phyloP scores from a whole-genome alignment of 1,284 basidiomycete genomes.

The Rhodotorula sp. region DNA sequence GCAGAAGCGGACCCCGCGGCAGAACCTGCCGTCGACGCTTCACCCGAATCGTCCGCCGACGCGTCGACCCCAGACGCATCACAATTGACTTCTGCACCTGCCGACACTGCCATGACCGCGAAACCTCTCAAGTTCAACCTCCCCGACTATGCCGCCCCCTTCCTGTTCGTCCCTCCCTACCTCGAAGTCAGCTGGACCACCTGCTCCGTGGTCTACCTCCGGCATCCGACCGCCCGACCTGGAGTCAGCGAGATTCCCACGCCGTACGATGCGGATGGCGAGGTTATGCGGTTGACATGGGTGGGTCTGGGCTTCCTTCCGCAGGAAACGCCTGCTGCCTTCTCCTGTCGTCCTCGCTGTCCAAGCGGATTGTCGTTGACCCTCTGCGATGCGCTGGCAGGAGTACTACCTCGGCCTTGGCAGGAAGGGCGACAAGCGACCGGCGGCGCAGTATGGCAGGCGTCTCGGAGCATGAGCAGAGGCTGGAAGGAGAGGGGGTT shows the following conservation, averaged over 20 bases:
- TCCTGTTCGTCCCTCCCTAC: conserved; percentile 93
- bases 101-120: conserved; percentile 30
- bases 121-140: conserved; percentile 63
- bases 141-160: conserved; percentile 82
- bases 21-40: conserved; percentile 14
- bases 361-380: background rate
- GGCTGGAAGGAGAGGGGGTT: too few species aligned
- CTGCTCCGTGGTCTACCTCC: conserved; percentile 89
- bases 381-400: background rate
- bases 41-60: conserved; percentile 22
- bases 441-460: conserved; percentile 14
- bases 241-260: conserved; percentile 88
- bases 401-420: conserved; percentile 37
- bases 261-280: conserved; percentile 89
- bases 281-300: conserved; percentile 78
- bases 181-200: conserved; percentile 86
- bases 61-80: conserved; percentile 18
- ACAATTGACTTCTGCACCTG: conserved; percentile 21
- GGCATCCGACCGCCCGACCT: conserved; percentile 92
- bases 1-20: conserved; percentile 18
- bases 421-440: conserved; percentile 35
- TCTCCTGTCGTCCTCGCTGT: background rate
- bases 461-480: conserved; percentile 31
- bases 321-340: too few species aligned
- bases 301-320: conserved; percentile 47